These are phyloP conservation scores for Starmerella powellii DNA, from an alignment of 805 yeast species.

Conservation along the genomic window DNA sequence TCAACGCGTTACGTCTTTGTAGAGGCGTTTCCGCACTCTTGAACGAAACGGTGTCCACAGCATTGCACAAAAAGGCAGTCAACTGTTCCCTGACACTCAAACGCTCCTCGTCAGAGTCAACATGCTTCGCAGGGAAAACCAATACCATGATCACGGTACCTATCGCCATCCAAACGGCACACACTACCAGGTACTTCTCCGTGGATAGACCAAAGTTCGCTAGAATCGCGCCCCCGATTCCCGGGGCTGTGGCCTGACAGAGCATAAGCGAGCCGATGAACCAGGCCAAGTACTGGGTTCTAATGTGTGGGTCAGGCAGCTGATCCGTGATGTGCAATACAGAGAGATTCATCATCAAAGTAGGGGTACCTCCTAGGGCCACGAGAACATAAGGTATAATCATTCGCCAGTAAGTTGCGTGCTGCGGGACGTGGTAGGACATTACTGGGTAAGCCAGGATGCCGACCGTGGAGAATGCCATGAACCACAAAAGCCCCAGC, in stretches of 20 bases:
- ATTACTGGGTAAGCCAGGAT: slow-evolving; percentile 2
- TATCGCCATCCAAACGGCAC: slow-evolving; percentile 4
- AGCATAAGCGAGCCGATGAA: slow-evolving; percentile 13
- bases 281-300: slow-evolving; percentile 13
- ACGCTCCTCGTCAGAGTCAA: too few relatives aligned
- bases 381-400: slow-evolving; percentile 9
- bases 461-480: slow-evolving; percentile 3
- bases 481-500: slow-evolving; percentile 13
- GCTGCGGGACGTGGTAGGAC: not conserved
- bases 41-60: slow-evolving; percentile 2
- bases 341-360: slow-evolving; percentile 11
- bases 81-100: not conserved
- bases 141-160: not conserved
- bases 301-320: slow-evolving; percentile 4
- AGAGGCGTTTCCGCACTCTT: slow-evolving; percentile 2
- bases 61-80: not conserved
- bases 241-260: slow-evolving; percentile 15
- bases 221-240: slow-evolving; percentile 11
- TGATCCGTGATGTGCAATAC: slow-evolving; percentile 14
- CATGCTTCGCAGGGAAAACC: not conserved
- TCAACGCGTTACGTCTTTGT: slow-evolving; percentile 11
- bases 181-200: slow-evolving; percentile 2
- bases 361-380: slow-evolving; percentile 15
- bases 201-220: slow-evolving; percentile 1
- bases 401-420: slow-evolving; percentile 11